Conservation (phyloP, 1,139 yeast genomes). For the Citeromyces hawaiiensis region DNA sequence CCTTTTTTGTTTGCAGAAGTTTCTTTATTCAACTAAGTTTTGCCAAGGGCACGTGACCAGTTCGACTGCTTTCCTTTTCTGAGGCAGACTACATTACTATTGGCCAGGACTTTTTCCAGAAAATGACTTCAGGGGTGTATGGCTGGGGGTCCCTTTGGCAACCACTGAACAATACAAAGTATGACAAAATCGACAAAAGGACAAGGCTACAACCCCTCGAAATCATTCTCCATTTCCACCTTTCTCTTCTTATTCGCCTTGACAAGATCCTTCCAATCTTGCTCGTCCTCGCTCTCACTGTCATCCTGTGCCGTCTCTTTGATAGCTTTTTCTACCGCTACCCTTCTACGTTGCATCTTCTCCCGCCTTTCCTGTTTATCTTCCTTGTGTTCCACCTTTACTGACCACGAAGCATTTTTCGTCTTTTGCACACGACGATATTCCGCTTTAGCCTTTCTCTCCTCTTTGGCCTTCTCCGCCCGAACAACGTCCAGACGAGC, state of each 20-base stretch:
- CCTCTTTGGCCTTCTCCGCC: slow-evolving; percentile 20
- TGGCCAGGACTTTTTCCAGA: no score
- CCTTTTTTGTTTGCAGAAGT: no score
- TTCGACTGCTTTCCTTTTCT: no score
- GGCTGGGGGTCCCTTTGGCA: no score
- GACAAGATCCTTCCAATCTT: slow-evolving; percentile 85
- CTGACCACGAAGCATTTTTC: slow-evolving; percentile 76
- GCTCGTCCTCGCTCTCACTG: slow-evolving; percentile 37
- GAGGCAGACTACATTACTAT: no score
- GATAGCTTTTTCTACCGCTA: slow-evolving; percentile 46
- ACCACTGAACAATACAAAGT: no score
- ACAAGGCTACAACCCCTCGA: slow-evolving; percentile 62
- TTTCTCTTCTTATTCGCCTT: slow-evolving; percentile 48
- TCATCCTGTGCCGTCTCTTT: slow-evolving; percentile 16
- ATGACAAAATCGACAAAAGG: no score
- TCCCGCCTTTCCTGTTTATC: slow-evolving; percentile 48
- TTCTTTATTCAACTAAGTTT: no score
- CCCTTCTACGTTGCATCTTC: slow-evolving; percentile 48
- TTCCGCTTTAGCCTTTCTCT: slow-evolving; percentile 28
- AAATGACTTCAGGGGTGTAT: no score
- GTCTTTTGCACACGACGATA: slow-evolving; percentile 29
- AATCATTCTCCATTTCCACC: slow-evolving; percentile 40
- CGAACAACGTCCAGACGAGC: slow-evolving; percentile 46
- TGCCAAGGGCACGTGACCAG: no score
- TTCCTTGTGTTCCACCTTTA: slow-evolving; percentile 51